A percentile compares a stretch with the other conserved stretches of the same genome.
Evolutionary conservation across 2,329 filamentous ascomycete species (phyloP).

Genomic region (Orbilia quercus): DNA sequence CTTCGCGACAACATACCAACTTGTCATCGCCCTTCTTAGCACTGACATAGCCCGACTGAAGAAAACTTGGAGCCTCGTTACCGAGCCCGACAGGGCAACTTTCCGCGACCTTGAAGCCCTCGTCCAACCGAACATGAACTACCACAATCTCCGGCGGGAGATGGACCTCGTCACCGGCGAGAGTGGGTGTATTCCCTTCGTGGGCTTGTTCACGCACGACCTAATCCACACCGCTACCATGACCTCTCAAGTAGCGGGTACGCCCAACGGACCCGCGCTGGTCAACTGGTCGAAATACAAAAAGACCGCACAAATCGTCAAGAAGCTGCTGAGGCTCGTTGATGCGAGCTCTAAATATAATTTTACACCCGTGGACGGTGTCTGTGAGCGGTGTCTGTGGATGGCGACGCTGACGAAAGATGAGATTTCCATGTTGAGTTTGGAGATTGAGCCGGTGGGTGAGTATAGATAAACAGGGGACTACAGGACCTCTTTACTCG

Average conservation of each 20-base stretch:
- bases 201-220: slow-evolving; percentile 84
- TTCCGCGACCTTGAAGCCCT: slow-evolving; percentile 77
- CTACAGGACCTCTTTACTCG: no score
- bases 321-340: slow-evolving; percentile 80
- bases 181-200: slow-evolving; percentile 82
- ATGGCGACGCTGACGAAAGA: slow-evolving; percentile 79
- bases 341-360: slow-evolving; percentile 80
- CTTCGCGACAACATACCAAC: slow-evolving; percentile 84
- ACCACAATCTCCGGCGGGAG: slow-evolving; percentile 78
- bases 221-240: slow-evolving; percentile 83
- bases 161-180: slow-evolving; percentile 77
- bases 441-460: slow-evolving; percentile 56
- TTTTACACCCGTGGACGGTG: slow-evolving; percentile 79
- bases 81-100: slow-evolving; percentile 72
- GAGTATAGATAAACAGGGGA: slow-evolving; percentile 35
- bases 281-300: slow-evolving; percentile 87
- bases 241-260: slow-evolving; percentile 77
- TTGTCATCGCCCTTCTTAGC: slow-evolving; percentile 79
- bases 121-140: slow-evolving; percentile 81
- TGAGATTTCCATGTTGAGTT: slow-evolving; percentile 69
- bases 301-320: slow-evolving; percentile 79
- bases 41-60: slow-evolving; percentile 76
- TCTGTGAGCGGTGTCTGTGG: slow-evolving; percentile 86
- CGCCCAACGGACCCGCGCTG: slow-evolving; percentile 74
- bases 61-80: slow-evolving; percentile 78